Conservation (phyloP, 139 green algal species). For the Zygnema cylindricum region DNA sequence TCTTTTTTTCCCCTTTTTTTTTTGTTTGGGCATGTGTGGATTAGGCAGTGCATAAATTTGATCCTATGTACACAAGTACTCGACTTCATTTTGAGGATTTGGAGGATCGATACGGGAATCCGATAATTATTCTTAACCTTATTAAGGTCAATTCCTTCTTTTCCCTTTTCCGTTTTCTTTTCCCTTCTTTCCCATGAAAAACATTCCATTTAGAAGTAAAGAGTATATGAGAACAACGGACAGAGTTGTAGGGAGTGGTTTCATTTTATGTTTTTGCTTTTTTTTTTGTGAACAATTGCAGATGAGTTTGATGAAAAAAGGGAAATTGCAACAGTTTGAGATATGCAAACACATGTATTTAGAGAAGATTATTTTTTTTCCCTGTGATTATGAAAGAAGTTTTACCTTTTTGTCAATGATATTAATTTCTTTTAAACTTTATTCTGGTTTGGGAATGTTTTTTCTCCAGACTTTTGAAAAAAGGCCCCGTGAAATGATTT, state of each 20-base stretch:
- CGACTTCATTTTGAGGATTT: conserved; percentile 73
- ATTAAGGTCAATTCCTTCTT: conserved; percentile 70
- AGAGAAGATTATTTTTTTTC: too few species aligned
- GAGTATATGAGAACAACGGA: too few species aligned
- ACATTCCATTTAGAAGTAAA: too few species aligned
- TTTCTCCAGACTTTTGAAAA: conserved; percentile 67
- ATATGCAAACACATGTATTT: too few species aligned
- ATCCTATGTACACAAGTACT: conserved; percentile 63
- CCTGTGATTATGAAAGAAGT: too few species aligned
- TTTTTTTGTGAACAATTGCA: too few species aligned
- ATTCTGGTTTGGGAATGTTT: not conserved
- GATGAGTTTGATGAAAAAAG: too few species aligned
- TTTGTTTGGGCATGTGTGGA: not conserved
- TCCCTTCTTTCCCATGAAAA: not conserved
- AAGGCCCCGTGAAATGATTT: conserved; percentile 81
- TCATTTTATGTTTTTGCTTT: too few species aligned
- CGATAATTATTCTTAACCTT: conserved; percentile 88
- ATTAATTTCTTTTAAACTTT: too few species aligned
- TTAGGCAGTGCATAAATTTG: conserved; percentile 59
- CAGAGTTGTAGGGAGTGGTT: too few species aligned
- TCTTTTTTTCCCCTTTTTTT: not conserved
- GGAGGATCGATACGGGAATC: conserved; percentile 78
- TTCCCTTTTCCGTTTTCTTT: not conserved
- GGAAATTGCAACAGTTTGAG: too few species aligned
- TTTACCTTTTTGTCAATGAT: too few species aligned